Conservation (phyloP, 73 alveolate genomes). For the Diophrys appendiculata region DNA sequence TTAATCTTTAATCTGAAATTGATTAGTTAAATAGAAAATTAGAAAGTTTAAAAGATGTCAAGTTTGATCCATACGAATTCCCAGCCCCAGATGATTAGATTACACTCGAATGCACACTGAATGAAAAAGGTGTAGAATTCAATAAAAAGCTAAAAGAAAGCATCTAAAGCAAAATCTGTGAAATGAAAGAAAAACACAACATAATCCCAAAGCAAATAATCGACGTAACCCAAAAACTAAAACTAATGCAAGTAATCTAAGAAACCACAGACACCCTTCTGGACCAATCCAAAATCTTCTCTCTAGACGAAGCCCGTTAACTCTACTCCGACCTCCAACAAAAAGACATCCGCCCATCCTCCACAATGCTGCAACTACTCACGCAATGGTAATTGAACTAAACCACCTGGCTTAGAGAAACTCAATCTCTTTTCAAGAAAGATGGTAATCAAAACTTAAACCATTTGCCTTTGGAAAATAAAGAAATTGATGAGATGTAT, state of each 20-base stretch:
- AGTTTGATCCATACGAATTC: background rate
- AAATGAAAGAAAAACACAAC: background rate
- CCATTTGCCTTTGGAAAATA: too few relatives aligned
- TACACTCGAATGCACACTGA: background rate
- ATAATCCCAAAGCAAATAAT: background rate
- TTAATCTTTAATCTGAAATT: background rate
- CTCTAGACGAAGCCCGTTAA: background rate
- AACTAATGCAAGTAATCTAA: background rate
- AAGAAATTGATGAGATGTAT: too few relatives aligned
- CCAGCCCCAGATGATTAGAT: background rate
- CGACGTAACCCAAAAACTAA: background rate
- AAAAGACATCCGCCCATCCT: background rate
- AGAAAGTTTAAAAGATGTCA: background rate
- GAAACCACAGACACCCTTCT: background rate
- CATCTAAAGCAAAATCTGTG: background rate
- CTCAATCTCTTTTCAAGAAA: too few relatives aligned
- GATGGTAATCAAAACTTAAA: too few relatives aligned
- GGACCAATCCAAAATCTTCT: background rate
- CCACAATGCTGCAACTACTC: background rate
- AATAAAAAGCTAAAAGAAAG: background rate
- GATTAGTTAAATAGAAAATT: background rate
- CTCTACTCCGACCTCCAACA: background rate
- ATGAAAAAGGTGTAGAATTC: background rate
- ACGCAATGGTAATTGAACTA: too few relatives aligned
- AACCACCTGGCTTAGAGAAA: too few relatives aligned